phyloP scores from a whole-genome alignment of 202 grass and related monocot genomes.

The Digitaria exilis region DNA sequence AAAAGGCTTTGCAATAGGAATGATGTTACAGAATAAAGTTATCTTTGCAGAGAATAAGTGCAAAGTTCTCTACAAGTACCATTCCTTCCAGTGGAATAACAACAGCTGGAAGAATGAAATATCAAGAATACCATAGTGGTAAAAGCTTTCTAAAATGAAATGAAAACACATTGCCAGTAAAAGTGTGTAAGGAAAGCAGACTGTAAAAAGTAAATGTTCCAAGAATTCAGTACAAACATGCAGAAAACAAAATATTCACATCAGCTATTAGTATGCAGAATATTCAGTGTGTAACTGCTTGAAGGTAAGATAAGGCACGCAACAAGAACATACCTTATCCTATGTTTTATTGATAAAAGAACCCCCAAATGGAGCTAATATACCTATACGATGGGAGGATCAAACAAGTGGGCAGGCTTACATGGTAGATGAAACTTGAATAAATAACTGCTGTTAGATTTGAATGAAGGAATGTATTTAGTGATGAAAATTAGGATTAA shows the following conservation, averaged over 20 bases:
- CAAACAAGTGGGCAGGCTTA: not conserved
- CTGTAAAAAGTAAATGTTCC: not conserved
- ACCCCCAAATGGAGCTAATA: slow-evolving; percentile 1
- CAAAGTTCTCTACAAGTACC: slow-evolving; percentile 31
- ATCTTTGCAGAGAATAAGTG: slow-evolving; percentile 31
- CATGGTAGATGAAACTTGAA: not conserved
- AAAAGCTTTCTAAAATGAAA: not conserved
- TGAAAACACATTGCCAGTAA: not conserved
- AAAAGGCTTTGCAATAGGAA: slow-evolving; percentile 11
- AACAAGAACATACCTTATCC: not conserved
- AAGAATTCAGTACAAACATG: not conserved
- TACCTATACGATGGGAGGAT: not conserved
- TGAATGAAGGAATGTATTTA: not conserved
- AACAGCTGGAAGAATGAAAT: slow-evolving; percentile 1
- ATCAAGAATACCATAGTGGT: slow-evolving; percentile 4
- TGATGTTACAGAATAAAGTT: slow-evolving; percentile 38
- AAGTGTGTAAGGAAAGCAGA: slow-evolving; percentile 8
- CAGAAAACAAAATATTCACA: not conserved
- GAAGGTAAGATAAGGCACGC: not conserved
- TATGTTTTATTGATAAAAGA: slow-evolving; percentile 13
- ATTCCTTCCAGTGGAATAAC: slow-evolving; percentile 38
- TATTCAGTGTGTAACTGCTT: not conserved
- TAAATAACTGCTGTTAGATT: not conserved
- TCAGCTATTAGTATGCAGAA: not conserved
- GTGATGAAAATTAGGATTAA: not conserved